These are phyloP conservation scores for Heliamphora exappendiculata DNA, from an alignment of 148 eudicot species.

Conservation along the genomic window DNA sequence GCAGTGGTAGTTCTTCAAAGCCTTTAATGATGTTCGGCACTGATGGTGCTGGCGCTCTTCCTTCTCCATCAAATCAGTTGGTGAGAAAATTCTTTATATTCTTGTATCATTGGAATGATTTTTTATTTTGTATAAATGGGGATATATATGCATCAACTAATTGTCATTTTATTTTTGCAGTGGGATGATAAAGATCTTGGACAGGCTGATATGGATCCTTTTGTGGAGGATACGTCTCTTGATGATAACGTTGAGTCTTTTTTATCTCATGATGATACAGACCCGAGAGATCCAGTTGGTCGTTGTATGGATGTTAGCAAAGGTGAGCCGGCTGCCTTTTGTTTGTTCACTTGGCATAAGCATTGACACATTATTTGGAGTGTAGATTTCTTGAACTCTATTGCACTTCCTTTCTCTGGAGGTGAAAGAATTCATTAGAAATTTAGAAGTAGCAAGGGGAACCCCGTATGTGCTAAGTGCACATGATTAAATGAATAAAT, in stretches of 20 bases:
- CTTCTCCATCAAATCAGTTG: slow-evolving; percentile 75
- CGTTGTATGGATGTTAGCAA: slow-evolving; percentile 78
- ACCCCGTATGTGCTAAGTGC: not conserved
- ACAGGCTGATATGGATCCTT: slow-evolving; percentile 45
- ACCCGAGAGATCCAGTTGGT: slow-evolving; percentile 60
- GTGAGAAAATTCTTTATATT: slow-evolving; percentile 30
- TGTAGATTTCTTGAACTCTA: not conserved
- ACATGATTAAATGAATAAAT: not conserved
- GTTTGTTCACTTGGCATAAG: not conserved
- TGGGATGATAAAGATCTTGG: slow-evolving; percentile 19
- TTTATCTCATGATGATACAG: slow-evolving; percentile 83
- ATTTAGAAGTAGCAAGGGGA: too few relatives aligned
- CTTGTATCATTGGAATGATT: not conserved
- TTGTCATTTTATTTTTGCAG: slow-evolving; percentile 21
- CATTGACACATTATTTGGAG: not conserved
- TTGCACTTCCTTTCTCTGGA: not conserved
- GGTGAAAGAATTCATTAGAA: not conserved
- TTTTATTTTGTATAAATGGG: too few relatives aligned
- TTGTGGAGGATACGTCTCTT: slow-evolving; percentile 54
- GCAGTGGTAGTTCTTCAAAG: slow-evolving; percentile 56
- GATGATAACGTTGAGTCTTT: slow-evolving; percentile 92
- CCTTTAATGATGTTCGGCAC: slow-evolving; percentile 67
- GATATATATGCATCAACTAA: slow-evolving; percentile 3
- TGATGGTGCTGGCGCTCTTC: slow-evolving; percentile 52
- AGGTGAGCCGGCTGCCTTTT: slow-evolving; percentile 25